These are phyloP conservation scores for Ophiocordyceps unilateralis DNA, from an alignment of 2,329 filamentous ascomycete genomes.

Conservation along the genomic window DNA sequence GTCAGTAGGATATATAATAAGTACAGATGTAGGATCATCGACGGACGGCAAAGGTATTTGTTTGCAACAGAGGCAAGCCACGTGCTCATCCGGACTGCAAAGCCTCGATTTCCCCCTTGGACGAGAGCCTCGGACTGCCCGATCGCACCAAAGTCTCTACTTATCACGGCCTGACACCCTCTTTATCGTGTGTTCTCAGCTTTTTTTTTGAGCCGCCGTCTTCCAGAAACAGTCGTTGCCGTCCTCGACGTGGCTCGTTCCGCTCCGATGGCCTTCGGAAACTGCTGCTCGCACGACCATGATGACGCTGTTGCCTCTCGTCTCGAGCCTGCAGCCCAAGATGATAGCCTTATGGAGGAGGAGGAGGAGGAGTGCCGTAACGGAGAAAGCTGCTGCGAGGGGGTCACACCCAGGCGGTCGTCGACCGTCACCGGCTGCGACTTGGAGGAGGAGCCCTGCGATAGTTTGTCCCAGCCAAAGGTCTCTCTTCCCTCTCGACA, in stretches of 20 bases:
- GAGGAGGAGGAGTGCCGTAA: too few species aligned
- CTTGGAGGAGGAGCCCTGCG: slow-evolving; percentile 10
- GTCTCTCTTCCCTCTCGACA: not conserved
- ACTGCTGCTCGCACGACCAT: not conserved
- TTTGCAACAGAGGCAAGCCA: not conserved
- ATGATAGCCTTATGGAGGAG: too few species aligned
- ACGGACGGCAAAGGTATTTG: not conserved
- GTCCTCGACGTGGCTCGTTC: not conserved
- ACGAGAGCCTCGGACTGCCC: too few species aligned
- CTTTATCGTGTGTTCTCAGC: too few species aligned
- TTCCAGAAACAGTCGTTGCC: too few species aligned
- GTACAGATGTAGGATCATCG: too few species aligned
- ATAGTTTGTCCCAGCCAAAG: slow-evolving; percentile 5
- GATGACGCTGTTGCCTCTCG: not conserved
- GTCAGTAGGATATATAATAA: too few species aligned
- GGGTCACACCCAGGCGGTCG: slow-evolving; percentile 2
- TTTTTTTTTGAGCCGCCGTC: too few species aligned
- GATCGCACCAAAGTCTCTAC: too few species aligned
- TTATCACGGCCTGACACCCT: too few species aligned
- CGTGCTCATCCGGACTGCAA: too few species aligned
- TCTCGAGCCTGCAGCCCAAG: not conserved
- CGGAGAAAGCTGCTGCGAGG: not conserved
- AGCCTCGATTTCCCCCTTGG: not conserved
- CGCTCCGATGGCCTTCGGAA: not conserved
- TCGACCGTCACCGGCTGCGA: slow-evolving; percentile 9